Evolutionary conservation across 176 grass and related monocot genomes (phyloP).

Genomic region (Guadua angustifolia): DNA sequence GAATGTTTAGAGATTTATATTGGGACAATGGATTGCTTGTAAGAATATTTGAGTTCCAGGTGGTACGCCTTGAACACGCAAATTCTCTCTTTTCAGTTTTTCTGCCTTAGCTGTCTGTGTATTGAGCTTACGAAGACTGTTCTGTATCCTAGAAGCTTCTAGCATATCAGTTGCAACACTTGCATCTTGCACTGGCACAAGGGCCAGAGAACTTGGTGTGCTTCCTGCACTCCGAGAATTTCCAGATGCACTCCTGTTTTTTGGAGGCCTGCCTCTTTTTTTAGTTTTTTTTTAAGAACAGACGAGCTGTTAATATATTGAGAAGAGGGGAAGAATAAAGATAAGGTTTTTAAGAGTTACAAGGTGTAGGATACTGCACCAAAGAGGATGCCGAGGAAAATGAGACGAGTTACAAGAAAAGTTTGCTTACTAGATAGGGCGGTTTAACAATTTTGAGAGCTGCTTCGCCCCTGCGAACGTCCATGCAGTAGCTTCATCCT

Average conservation of each 20-base stretch:
- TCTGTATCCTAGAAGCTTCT: constrained; percentile 40
- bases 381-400: no score
- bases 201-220: constrained; percentile 11
- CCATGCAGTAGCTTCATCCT: no score
- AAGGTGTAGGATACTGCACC: no score
- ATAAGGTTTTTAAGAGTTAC: no score
- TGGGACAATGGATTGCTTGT: constrained; percentile 40
- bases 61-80: constrained; percentile 29
- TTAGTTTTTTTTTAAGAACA: no score
- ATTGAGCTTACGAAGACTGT: constrained; percentile 38
- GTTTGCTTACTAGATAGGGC: no score
- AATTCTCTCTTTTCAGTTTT: constrained; percentile 69
- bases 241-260: constrained; percentile 25
- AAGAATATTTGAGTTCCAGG: constrained; percentile 47
- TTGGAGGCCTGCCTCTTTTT: constrained; percentile 62
- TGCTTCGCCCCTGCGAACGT: no score
- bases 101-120: constrained; percentile 54
- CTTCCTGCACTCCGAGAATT: constrained; percentile 31
- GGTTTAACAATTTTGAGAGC: no score
- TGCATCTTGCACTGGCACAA: constrained; percentile 38
- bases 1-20: constrained; percentile 44
- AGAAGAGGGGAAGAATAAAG: no score
- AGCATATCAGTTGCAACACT: background rate
- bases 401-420: no score
- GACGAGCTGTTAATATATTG: no score